Conservation (phyloP, 1,284 basidiomycete genomes). For the Ganoderma lucidum region DNA sequence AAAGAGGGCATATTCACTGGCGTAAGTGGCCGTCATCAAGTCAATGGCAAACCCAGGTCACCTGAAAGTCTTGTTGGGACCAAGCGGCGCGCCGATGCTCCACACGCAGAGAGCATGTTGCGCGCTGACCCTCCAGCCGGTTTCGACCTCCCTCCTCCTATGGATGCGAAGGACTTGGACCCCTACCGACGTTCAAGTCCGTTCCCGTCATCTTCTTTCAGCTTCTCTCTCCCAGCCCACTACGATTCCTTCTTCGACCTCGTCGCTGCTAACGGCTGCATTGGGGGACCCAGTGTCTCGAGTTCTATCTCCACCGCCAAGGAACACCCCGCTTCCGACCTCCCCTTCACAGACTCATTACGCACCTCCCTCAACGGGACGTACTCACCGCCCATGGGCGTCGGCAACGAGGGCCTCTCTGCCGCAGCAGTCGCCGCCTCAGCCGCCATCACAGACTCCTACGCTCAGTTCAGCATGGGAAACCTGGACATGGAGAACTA, state of each 20-base stretch:
- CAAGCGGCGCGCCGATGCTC: conserved; percentile 79
- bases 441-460: conserved; percentile 71
- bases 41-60: conserved; percentile 75
- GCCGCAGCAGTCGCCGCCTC: conserved; percentile 70
- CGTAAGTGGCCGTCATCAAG: conserved; percentile 75
- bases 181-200: conserved; percentile 46
- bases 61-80: conserved; percentile 68
- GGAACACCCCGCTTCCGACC: conserved; percentile 30
- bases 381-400: conserved; percentile 36
- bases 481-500: conserved; percentile 66
- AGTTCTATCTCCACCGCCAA: conserved; percentile 35
- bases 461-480: conserved; percentile 65
- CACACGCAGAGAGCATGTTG: conserved; percentile 78
- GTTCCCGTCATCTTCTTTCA: conserved; percentile 81
- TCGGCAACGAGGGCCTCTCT: conserved; percentile 57
- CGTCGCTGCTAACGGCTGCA: conserved; percentile 23
- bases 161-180: conserved; percentile 39
- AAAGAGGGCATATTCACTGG: conserved; percentile 68
- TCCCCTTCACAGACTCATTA: conserved; percentile 47
- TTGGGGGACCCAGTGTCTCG: conserved; percentile 26
- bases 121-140: conserved; percentile 75
- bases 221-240: conserved; percentile 70
- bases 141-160: conserved; percentile 49
- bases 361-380: conserved; percentile 38
- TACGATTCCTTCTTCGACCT: conserved; percentile 78